phyloP scores from a whole-genome alignment of 139 green algal species.

The Tetratostichococcus sp. region DNA sequence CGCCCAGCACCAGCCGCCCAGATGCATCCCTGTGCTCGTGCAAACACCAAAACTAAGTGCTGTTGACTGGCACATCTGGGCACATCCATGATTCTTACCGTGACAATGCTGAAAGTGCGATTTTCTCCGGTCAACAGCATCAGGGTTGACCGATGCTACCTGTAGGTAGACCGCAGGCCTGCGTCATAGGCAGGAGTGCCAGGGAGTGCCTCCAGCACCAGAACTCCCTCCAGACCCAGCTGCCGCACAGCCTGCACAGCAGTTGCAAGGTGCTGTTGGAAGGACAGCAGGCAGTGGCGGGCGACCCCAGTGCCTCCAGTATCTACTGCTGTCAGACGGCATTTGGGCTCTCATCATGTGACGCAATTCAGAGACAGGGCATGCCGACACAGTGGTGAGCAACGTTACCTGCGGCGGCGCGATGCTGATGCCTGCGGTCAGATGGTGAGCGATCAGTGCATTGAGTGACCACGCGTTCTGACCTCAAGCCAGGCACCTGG shows the following conservation, averaged over 20 bases:
- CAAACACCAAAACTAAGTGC: too few relatives aligned
- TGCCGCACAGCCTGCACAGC: slow-evolving; percentile 32
- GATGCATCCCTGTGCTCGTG: slow-evolving; percentile 21
- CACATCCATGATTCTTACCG: too few relatives aligned
- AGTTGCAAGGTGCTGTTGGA: too few relatives aligned
- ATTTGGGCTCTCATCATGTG: too few relatives aligned
- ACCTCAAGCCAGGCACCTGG: too few relatives aligned
- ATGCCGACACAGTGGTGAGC: too few relatives aligned
- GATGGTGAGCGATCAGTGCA: too few relatives aligned
- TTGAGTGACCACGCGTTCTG: too few relatives aligned
- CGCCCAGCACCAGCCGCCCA: slow-evolving; percentile 43
- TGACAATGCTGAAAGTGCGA: too few relatives aligned
- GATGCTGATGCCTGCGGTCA: slow-evolving; percentile 87
- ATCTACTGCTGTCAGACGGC: not conserved
- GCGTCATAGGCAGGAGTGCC: slow-evolving; percentile 66
- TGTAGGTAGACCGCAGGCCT: slow-evolving; percentile 32
- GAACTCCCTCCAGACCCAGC: slow-evolving; percentile 38
- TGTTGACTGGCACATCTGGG: too few relatives aligned
- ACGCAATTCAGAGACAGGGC: not conserved
- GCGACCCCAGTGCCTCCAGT: not conserved
- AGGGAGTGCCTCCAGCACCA: slow-evolving; percentile 45
- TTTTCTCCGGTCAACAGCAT: too few relatives aligned
- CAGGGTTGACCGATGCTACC: too few relatives aligned
- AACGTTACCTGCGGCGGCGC: slow-evolving; percentile 58
- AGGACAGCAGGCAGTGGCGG: not conserved